Percentiles rank a stretch among this genome's conserved stretches.
These are phyloP conservation scores for Mucor saturninus DNA, from an alignment of 371 early-diverging fungal species.

Conservation along the genomic window DNA sequence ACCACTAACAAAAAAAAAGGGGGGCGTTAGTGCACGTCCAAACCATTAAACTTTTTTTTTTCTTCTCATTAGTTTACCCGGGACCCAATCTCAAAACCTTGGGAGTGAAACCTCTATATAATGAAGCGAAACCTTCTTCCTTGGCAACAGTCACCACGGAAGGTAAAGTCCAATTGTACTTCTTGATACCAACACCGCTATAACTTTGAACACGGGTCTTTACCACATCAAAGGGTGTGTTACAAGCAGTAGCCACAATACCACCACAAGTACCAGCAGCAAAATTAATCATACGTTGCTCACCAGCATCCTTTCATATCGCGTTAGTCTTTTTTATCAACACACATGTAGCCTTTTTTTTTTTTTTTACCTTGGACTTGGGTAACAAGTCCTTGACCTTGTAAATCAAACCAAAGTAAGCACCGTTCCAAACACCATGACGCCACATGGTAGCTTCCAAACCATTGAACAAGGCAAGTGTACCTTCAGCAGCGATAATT, in stretches of 20 bases:
- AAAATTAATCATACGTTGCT: constrained; percentile 85
- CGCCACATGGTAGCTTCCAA: constrained; percentile 95
- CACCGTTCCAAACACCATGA: constrained; percentile 94
- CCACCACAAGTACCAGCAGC: constrained; percentile 95
- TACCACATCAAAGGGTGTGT: constrained; percentile 97
- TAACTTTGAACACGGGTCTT: constrained; percentile 96
- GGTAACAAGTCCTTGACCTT: constrained; percentile 75
- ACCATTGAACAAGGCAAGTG: constrained; percentile 89
- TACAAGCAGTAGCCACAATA: constrained; percentile 91
- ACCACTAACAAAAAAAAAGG: constrained; percentile 37
- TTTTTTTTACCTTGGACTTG: constrained; percentile 70
- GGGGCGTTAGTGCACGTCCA: constrained; percentile 20
- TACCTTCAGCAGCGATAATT: constrained; percentile 77
- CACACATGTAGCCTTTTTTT: background rate
- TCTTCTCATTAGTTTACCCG: constrained; percentile 46
- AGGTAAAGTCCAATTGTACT: constrained; percentile 91
- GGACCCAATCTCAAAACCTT: constrained; percentile 98
- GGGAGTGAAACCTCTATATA: constrained; percentile 96
- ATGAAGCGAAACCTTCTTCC: constrained; percentile 90
- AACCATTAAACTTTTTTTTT: background rate
- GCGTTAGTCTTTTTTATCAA: background rate
- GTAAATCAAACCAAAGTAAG: constrained; percentile 92
- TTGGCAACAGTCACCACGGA: constrained; percentile 82
- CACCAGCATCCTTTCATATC: constrained; percentile 63
- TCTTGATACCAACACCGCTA: constrained; percentile 60